A percentile compares a stretch with the other conserved stretches of the same genome.
These are phyloP conservation scores for Cardiospermum halicacabum DNA, from an alignment of 345 rosid genomes.

Conservation along the genomic window DNA sequence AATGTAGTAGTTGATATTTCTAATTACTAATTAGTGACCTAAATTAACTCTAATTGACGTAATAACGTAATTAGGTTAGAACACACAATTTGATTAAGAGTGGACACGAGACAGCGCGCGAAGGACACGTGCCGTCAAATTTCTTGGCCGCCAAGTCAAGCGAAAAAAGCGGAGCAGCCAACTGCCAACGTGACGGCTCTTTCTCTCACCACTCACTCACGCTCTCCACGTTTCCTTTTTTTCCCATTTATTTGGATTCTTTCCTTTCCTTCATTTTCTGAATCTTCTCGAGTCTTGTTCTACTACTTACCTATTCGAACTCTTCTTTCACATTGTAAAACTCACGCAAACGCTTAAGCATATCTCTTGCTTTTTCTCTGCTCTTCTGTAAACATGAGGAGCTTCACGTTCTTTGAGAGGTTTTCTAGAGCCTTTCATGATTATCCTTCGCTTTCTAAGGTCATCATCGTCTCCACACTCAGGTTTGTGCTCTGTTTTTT, in stretches of 20 bases:
- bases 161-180: constrained; percentile 15
- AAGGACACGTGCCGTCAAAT: constrained; percentile 27
- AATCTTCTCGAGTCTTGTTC: background rate
- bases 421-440: constrained; percentile 63
- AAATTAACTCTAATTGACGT: background rate
- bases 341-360: constrained; percentile 10
- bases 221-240: constrained; percentile 6
- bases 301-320: background rate
- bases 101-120: background rate
- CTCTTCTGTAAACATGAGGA: constrained; percentile 41
- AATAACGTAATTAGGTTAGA: too few species aligned
- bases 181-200: constrained; percentile 12
- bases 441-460: constrained; percentile 60
- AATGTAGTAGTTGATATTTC: too few species aligned
- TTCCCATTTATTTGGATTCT: constrained; percentile 18
- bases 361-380: background rate
- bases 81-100: too few species aligned
- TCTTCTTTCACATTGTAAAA: background rate
- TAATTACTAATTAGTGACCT: background rate
- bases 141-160: constrained; percentile 26
- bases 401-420: constrained; percentile 46
- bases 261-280: too few species aligned
- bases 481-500: constrained; percentile 44
- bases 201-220: background rate
- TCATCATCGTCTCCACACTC: constrained; percentile 69